Evolutionary conservation across 2,329 filamentous ascomycete genomes (phyloP), one percentile per base, ranked within the genome.

Genomic region (Botrytis fabae): DNA sequence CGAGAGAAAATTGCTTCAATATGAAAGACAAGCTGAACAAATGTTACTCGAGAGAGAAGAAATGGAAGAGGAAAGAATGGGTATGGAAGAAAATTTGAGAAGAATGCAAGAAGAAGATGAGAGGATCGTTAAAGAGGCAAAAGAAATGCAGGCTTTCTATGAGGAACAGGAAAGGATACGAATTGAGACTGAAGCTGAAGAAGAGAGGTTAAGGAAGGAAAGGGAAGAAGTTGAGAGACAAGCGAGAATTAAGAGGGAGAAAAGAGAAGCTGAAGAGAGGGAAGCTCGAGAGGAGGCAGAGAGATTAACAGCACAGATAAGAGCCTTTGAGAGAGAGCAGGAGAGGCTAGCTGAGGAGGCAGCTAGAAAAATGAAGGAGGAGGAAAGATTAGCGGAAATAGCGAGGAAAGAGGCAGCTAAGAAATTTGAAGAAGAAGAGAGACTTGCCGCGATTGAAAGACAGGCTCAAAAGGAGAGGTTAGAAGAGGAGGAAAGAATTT

Each of bases 21-120:
- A 76, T 57, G 71, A 76, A 46, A 69, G 38, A 38, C 68, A 71
- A 40, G 70, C 68, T 18, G 74, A 74, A 38, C 46, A 68, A 32
- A 74, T 76, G 28, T 61, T 65, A 12, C n/a, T 73, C 0, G 73
- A 77, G 35, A 74, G 73, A 38, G 74, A 75, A 38, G 63, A 70
- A 46, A 77, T 77, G 74, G 75, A 77, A 25, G 38, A 72, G 2
- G 64, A 77, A 48, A 75, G 75, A 8, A 57, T 62, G 60, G 54
- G 61, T 10, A 76, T 77, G 71, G 14, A 72, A 35, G 74, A 76
- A 28, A 72, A 73, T 22, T 42, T 74, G 18, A 40, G 48, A 28
- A 73, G 63, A n/a, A 74, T 76, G 38, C 60, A 69, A 25, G 51
- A 71, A n/a, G 69, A 76, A 42, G 75, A 74, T 48, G 69, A 70